Evolutionary conservation across 2,329 filamentous ascomycete species (phyloP).

Genomic region (Proliferodiscus dingleyae): DNA sequence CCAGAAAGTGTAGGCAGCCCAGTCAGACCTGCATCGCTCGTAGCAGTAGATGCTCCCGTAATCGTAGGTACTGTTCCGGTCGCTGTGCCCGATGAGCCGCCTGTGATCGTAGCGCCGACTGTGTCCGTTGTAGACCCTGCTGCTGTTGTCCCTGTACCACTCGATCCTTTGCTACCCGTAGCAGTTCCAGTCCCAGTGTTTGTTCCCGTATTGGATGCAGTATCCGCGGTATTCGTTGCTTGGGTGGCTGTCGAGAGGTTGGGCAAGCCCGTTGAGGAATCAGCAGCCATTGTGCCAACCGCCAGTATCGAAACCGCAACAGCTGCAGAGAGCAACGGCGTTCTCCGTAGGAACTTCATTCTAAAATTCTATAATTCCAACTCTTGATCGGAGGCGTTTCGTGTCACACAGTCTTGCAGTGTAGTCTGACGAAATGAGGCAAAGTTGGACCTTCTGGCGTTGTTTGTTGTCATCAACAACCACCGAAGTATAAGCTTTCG

Average conservation of each 20-base stretch:
- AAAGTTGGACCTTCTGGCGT: slow-evolving; percentile 3
- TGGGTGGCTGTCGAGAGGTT: slow-evolving; percentile 23
- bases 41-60: slow-evolving; percentile 9
- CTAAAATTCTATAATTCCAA: slow-evolving; percentile 6
- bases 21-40: slow-evolving; percentile 12
- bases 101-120: slow-evolving; percentile 12
- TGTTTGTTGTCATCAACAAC: neutral
- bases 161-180: slow-evolving; percentile 7
- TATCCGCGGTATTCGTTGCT: slow-evolving; percentile 11
- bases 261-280: slow-evolving; percentile 13
- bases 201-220: slow-evolving; percentile 12
- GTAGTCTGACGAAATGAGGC: slow-evolving; percentile 1
- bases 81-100: slow-evolving; percentile 10
- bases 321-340: slow-evolving; percentile 14
- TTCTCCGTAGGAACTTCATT: slow-evolving; percentile 19
- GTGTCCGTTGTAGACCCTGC: slow-evolving; percentile 4
- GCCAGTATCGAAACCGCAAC: slow-evolving; percentile 17
- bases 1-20: slow-evolving; percentile 51
- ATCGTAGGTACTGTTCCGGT: slow-evolving; percentile 10
- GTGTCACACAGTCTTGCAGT: neutral
- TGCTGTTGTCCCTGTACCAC: slow-evolving; percentile 1
- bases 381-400: neutral
- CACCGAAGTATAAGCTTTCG: neutral
- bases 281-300: slow-evolving; percentile 12
- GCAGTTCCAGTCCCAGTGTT: slow-evolving; percentile 15